A percentile compares a stretch with the other conserved stretches of the same genome.
These are phyloP conservation scores for Lipomyces spencermartinsiae DNA, from an alignment of 805 yeast species.

Conservation along the genomic window DNA sequence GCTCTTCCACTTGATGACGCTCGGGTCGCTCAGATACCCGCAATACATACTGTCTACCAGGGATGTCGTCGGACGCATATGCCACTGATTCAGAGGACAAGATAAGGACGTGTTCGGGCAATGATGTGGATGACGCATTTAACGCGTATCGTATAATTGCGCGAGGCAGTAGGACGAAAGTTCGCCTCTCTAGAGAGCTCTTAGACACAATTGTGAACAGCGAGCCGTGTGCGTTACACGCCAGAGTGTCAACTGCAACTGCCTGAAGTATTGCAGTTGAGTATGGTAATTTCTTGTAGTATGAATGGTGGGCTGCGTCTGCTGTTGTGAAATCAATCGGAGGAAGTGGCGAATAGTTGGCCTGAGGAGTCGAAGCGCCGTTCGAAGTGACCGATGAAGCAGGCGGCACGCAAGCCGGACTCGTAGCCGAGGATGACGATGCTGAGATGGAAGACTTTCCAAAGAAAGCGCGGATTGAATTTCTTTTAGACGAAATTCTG, in stretches of 20 bases:
- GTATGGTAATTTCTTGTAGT: slow-evolving; percentile 25
- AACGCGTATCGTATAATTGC: slow-evolving; percentile 28
- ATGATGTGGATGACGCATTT: slow-evolving; percentile 1
- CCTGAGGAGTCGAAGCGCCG: neutral
- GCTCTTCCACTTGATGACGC: slow-evolving; percentile 5
- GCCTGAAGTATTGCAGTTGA: slow-evolving; percentile 20
- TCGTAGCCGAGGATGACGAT: neutral
- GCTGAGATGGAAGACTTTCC: neutral
- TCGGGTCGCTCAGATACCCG: slow-evolving; percentile 26
- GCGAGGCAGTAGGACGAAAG: slow-evolving; percentile 26
- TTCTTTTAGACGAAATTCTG: neutral
- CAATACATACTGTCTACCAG: slow-evolving; percentile 33
- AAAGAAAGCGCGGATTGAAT: neutral
- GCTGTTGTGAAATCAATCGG: slow-evolving; percentile 13
- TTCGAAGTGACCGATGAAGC: neutral
- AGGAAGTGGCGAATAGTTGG: neutral
- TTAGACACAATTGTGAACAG: neutral
- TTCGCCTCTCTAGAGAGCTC: slow-evolving; percentile 13
- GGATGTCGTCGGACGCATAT: slow-evolving; percentile 36
- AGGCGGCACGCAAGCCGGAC: neutral
- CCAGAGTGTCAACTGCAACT: slow-evolving; percentile 17
- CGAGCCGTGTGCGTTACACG: slow-evolving; percentile 16
- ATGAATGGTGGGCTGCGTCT: neutral
- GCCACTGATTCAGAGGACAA: slow-evolving; percentile 32
- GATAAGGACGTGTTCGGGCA: slow-evolving; percentile 25